Conservation (phyloP, 2,329 filamentous ascomycete species). For the Cercospora berteroae region DNA sequence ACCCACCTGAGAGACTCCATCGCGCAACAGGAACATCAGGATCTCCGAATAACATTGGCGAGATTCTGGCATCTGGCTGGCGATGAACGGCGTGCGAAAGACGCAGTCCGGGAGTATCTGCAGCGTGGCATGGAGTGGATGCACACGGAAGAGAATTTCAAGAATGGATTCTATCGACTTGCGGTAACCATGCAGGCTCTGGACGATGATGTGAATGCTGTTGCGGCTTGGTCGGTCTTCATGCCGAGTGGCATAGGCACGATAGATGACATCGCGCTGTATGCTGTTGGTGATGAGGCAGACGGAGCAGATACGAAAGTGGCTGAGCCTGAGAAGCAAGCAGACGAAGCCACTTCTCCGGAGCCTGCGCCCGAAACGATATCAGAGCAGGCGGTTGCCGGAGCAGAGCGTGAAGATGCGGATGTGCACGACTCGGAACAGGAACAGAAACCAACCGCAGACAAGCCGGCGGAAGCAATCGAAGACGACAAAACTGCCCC, state of each 20-base stretch:
- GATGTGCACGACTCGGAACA: not conserved
- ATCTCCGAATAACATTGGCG: not conserved
- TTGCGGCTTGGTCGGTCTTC: not conserved
- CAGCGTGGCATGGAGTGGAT: not conserved
- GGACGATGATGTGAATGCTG: not conserved
- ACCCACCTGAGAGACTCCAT: not conserved
- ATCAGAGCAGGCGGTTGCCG: not conserved
- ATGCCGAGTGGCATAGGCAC: not conserved
- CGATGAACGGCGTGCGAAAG: not conserved
- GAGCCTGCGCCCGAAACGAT: not conserved
- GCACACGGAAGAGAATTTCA: not conserved
- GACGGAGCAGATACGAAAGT: not conserved
- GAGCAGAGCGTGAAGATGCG: not conserved
- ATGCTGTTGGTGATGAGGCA: not conserved
- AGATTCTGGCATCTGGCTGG: not conserved
- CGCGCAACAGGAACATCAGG: not conserved
- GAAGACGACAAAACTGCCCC: not conserved
- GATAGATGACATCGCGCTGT: not conserved
- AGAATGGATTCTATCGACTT: not conserved
- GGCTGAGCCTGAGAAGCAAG: not conserved
- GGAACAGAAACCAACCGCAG: not conserved
- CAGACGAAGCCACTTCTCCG: too few relatives aligned
- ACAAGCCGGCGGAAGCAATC: not conserved
- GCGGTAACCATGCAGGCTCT: not conserved
- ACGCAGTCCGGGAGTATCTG: not conserved